Conservation (phyloP, 768 basidiomycete species). For the Tylopilus felleus region DNA sequence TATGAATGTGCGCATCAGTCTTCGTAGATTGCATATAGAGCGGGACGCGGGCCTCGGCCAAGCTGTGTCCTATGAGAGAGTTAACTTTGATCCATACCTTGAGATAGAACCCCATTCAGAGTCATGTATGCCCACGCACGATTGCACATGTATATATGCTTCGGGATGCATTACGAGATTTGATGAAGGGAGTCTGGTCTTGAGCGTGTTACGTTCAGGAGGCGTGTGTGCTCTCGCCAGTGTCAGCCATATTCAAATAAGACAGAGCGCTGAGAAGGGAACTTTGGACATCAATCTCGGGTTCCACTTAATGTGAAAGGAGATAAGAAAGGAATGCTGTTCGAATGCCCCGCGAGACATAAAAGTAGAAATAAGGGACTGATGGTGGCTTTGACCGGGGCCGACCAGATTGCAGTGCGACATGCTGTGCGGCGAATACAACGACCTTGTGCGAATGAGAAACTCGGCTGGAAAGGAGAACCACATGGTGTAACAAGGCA, state of each 20-base stretch:
- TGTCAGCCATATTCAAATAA: constrained; percentile 1
- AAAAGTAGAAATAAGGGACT: constrained; percentile 4
- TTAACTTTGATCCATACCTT: constrained; percentile 21
- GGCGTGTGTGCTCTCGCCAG: constrained; percentile 4
- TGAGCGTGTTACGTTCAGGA: constrained; percentile 15
- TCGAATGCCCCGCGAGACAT: not conserved
- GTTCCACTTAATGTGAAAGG: constrained; percentile 9
- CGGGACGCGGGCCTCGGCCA: constrained; percentile 12
- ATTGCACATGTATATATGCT: not conserved
- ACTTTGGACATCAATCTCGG: not conserved
- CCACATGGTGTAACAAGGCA: constrained; percentile 2
- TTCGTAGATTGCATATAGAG: constrained; percentile 14
- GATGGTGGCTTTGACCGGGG: constrained; percentile 10
- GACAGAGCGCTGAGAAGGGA: constrained; percentile 8
- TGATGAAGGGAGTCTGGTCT: constrained; percentile 1
- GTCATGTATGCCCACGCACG: constrained; percentile 10
- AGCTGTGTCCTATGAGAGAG: constrained; percentile 13
- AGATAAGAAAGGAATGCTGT: constrained; percentile 1
- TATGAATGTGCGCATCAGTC: constrained; percentile 8
- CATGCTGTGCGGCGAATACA: constrained; percentile 4
- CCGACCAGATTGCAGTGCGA: constrained; percentile 9
- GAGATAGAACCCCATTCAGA: constrained; percentile 15
- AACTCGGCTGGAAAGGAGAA: not conserved
- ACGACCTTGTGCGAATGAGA: not conserved
- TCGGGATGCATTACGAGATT: constrained; percentile 17